A percentile compares a stretch with the other conserved stretches of the same genome.
These are phyloP conservation scores for Colletotrichum sp. DNA, from an alignment of 2,329 filamentous ascomycete genomes.

Conservation along the genomic window DNA sequence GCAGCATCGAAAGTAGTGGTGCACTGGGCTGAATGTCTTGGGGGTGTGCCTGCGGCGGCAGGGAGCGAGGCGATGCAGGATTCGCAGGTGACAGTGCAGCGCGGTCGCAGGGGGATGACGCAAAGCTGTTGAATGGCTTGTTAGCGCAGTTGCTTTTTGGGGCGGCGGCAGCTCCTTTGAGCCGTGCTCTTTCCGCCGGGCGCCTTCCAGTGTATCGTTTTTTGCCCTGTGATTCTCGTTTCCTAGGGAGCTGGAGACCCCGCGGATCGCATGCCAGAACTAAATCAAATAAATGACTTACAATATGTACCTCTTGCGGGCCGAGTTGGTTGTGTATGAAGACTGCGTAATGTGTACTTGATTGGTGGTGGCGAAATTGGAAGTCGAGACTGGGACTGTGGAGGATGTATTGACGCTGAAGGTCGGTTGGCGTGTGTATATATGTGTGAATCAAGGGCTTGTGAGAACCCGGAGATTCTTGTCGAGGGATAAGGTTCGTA, in stretches of 20 bases:
- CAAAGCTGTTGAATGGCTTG: slow-evolving; percentile 13
- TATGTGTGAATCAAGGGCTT: slow-evolving; percentile 14
- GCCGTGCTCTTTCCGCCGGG: not conserved
- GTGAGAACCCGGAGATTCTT: not conserved
- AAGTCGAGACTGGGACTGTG: not conserved
- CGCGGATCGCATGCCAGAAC: not conserved
- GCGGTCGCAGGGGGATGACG: slow-evolving; percentile 10
- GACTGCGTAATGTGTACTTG: not conserved
- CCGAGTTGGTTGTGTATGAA: not conserved
- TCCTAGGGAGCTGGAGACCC: not conserved
- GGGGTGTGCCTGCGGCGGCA: not conserved
- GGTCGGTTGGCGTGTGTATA: not conserved
- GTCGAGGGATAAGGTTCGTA: slow-evolving; percentile 3
- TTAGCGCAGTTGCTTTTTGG: slow-evolving; percentile 16
- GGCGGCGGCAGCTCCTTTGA: not conserved
- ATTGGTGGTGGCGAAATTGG: not conserved
- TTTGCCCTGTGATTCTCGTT: not conserved
- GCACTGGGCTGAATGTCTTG: slow-evolving; percentile 5
- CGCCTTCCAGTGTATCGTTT: not conserved
- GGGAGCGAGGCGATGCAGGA: not conserved
- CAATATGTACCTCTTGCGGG: not conserved
- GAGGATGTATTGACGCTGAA: not conserved
- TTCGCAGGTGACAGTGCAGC: not conserved
- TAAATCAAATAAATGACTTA: not conserved
- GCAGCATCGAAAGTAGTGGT: slow-evolving; percentile 2